These are phyloP conservation scores for Mucor saturninus DNA, from an alignment of 371 early-diverging fungal species.

Conservation along the genomic window DNA sequence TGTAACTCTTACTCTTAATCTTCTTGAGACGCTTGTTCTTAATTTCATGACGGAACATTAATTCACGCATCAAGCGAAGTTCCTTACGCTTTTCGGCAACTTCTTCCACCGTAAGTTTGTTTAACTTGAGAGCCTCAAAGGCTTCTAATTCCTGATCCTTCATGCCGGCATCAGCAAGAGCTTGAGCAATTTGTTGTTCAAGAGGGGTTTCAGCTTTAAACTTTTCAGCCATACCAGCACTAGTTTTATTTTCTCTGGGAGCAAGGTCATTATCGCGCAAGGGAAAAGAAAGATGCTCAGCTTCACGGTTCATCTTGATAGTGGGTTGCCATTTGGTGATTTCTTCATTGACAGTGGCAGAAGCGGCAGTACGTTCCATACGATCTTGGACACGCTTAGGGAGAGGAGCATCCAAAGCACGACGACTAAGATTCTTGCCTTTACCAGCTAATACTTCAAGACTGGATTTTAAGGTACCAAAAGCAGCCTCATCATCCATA, in stretches of 20 bases:
- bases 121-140: conserved; percentile 84
- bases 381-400: conserved; percentile 84
- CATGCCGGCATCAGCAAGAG: conserved; percentile 75
- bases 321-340: conserved; percentile 85
- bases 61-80: conserved; percentile 87
- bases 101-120: conserved; percentile 81
- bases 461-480: conserved; percentile 67
- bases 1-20: conserved; percentile 95
- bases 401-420: conserved; percentile 79
- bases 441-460: conserved; percentile 63
- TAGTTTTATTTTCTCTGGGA: conserved; percentile 35
- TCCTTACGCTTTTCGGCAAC: conserved; percentile 77
- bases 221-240: conserved; percentile 63
- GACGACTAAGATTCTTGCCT: conserved; percentile 48
- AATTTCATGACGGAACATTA: conserved; percentile 92
- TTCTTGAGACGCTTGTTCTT: conserved; percentile 93
- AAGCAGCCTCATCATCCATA: conserved; percentile 63
- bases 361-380: conserved; percentile 85
- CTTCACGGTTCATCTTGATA: conserved; percentile 82
- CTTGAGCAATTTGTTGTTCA: conserved; percentile 79
- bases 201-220: conserved; percentile 69
- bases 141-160: conserved; percentile 79
- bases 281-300: conserved; percentile 85
- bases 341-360: conserved; percentile 76
- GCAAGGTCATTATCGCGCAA: conserved; percentile 37